Conservation (phyloP, 257 asterid genomes). For the Misopates orontium region DNA sequence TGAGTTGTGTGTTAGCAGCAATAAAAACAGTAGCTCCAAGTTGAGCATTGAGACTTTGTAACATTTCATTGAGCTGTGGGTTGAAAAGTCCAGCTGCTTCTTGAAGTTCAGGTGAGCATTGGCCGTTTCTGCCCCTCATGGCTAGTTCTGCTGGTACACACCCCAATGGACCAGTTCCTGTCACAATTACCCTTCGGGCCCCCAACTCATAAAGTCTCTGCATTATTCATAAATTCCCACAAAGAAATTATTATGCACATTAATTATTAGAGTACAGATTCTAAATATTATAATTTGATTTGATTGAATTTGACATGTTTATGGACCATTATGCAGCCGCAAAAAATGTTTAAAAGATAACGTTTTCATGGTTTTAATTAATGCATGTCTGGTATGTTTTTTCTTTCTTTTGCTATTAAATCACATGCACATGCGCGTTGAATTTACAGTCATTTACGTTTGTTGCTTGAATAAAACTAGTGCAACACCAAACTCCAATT, state of each 20-base stretch:
- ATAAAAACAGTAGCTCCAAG: constrained; percentile 42
- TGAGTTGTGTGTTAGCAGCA: constrained; percentile 61
- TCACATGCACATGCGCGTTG: too few relatives aligned
- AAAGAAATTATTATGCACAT: not conserved
- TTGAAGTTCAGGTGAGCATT: constrained; percentile 61
- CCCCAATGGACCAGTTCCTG: constrained; percentile 83
- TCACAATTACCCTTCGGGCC: constrained; percentile 57
- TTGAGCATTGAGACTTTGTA: constrained; percentile 39
- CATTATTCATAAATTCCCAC: constrained; percentile 3
- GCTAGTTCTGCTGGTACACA: constrained; percentile 84
- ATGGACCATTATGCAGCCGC: too few relatives aligned
- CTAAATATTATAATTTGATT: too few relatives aligned
- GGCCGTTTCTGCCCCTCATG: constrained; percentile 53
- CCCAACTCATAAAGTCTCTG: constrained; percentile 59
- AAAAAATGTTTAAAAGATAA: too few relatives aligned
- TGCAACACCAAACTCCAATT: too few relatives aligned
- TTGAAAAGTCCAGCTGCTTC: constrained; percentile 61
- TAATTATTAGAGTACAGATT: too few relatives aligned
- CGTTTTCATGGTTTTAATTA: too few relatives aligned
- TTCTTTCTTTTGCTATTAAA: too few relatives aligned
- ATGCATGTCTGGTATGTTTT: too few relatives aligned
- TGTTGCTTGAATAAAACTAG: too few relatives aligned
- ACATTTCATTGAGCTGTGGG: constrained; percentile 62
- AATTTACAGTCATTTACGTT: too few relatives aligned
- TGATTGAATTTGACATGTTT: too few relatives aligned